Base-by-base conservation (phyloP, 768 basidiomycete genomes). In the Tulasnella sp. region DNA sequence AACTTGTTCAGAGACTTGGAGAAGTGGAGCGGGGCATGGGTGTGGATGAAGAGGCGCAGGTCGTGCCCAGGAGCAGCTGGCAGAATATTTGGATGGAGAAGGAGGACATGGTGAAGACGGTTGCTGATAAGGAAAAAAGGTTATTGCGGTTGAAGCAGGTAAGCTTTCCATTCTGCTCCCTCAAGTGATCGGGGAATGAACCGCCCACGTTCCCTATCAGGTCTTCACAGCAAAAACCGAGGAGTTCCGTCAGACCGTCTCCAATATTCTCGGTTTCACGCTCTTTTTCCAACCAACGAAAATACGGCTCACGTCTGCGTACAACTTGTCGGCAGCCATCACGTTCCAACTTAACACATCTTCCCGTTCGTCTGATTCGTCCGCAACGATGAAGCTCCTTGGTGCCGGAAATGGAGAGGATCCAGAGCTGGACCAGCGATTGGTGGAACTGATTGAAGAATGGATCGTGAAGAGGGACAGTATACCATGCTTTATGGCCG, bases 181-280 rank as follows among this genome's bases (percentile, higher is more conserved):
- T 46, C 46, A 4, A 46, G 16, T 14, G 14, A 20, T 46, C 46
- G 18, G 46, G 14, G 1, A 46, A 46, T 46, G 46, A 18, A 46
- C 14, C 46, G 14, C 46, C 46, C 18, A 46, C 46, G 42, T 20
- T 46, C 46, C 37, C 82, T 37, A 48, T 24, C 77, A 96, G 94
- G 91, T 97, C 6, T 98, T 96, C 86, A 87, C 89, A 0, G 91
- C 92, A 48, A 98, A 98, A 85, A 92, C 93, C 12, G 91, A 93
- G 80, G 96, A 98, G 84, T 97, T 99, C 88, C 91, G 94, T 50
- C 95, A 97, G 84, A 93, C 96, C 8, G 94, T 98, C 81, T 92
- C 93, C 5, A 92, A 94, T 0, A 93, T 99, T 75, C 90, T 98
- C 0, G 97, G 97, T 7, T 92, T 96, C 84, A 96, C 97, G 83